These are phyloP conservation scores for Soucietia sequanensis DNA, from an alignment of 805 yeast genomes.

Conservation along the genomic window DNA sequence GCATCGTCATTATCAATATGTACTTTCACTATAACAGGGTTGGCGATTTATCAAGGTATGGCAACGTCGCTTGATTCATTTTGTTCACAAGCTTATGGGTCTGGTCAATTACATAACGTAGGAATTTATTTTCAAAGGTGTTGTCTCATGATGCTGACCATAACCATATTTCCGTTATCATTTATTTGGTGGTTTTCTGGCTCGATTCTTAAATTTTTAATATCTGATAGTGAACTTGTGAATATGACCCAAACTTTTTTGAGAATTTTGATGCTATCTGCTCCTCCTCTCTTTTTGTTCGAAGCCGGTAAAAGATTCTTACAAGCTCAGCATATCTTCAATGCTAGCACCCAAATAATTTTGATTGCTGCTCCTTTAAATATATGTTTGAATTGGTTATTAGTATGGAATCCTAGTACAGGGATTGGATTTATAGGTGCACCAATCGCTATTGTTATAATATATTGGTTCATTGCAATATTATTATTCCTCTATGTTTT, in stretches of 20 bases:
- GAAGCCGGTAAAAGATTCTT: constrained; percentile 79
- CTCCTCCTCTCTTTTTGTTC: constrained; percentile 76
- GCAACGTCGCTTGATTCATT: constrained; percentile 78
- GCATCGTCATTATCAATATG: constrained; percentile 79
- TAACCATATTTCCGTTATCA: constrained; percentile 17
- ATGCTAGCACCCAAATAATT: constrained; percentile 75
- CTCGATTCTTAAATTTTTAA: constrained; percentile 41
- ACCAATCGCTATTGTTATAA: constrained; percentile 69
- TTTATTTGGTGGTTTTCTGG: constrained; percentile 59
- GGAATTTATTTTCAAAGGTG: constrained; percentile 76
- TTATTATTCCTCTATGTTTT: constrained; percentile 31
- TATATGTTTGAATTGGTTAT: constrained; percentile 59
- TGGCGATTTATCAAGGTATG: constrained; percentile 77
- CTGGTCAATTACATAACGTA: constrained; percentile 63
- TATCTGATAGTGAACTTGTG: constrained; percentile 54
- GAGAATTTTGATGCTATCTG: constrained; percentile 59
- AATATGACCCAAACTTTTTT: constrained; percentile 57
- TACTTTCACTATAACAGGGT: constrained; percentile 73
- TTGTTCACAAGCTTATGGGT: constrained; percentile 82
- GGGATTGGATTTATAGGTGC: constrained; percentile 84
- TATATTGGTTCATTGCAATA: constrained; percentile 60
- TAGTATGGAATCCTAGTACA: constrained; percentile 67
- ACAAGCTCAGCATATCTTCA: constrained; percentile 85
- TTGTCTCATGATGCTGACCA: constrained; percentile 51
- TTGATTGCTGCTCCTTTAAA: constrained; percentile 71